Base-by-base conservation (phyloP, 371 early-diverging fungal genomes). In the Lichtheimia corymbifera region DNA sequence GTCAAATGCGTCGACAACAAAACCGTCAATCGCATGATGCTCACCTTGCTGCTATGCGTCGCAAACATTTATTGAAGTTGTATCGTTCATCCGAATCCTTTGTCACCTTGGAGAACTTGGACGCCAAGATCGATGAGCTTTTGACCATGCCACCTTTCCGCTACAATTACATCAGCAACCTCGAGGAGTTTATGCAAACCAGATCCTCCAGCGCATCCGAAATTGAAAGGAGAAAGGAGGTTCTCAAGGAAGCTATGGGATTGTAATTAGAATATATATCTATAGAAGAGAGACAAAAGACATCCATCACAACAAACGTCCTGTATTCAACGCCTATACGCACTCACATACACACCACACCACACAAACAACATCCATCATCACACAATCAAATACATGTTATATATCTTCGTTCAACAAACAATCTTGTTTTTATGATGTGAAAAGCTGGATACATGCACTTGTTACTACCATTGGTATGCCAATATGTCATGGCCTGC, bases 401-500 rank as follows among this genome's bases (percentile, higher is more conserved):
- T 35, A 35, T 35, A 35, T 35, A 35, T 35, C 35, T 35, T 35
- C 35, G 4, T 35, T 35, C 11, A 35, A 35, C 11, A 9, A 6
- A 35, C 28, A 28, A 28, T 7, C 5, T 35, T 11, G 11, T 35
- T 35, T 6, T 9, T 35, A 9, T 35, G 5, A 6, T 35, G 35
- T 9, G 35, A 35, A 2, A 0, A 35, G 11, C 9, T 35, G 35
- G 11, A 35, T 35, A 35, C 35, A 35, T 35, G 11, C 35, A 35
- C 35, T 35, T 35, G n/a, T 35, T 30, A 5, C 15, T 28, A 58
- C 40, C 20, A n/a, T 58, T 42, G 47, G 57, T 51, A 61, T 81
- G 81, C 83, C 79, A 82, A 47, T 80, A 84, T 13, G 67, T 68
- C 82, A 86, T 82, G 18, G 93, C 91, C 25, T 74, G 67, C 50